Percentiles rank a stretch among this genome's conserved stretches.
These are phyloP conservation scores for Pouteria glomerata DNA, from an alignment of 148 eudicot genomes.

Conservation along the genomic window DNA sequence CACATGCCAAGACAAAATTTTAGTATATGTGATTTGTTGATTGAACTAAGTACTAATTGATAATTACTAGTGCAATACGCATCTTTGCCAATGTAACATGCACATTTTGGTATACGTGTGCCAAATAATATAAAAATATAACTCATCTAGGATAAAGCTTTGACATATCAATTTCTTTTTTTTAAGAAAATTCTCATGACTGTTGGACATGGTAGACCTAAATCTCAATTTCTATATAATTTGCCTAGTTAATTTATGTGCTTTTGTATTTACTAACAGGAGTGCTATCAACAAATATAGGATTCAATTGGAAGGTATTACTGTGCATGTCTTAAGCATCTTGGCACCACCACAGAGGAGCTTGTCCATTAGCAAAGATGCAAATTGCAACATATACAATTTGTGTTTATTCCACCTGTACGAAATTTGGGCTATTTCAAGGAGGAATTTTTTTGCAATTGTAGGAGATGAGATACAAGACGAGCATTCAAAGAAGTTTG, in stretches of 20 bases:
- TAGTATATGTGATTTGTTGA: not conserved
- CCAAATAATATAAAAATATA: not conserved
- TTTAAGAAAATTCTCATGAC: not conserved
- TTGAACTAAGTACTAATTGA: no score
- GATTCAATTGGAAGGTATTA: slow-evolving; percentile 74
- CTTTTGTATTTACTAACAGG: not conserved
- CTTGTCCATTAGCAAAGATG: slow-evolving; percentile 55
- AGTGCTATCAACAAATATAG: slow-evolving; percentile 23
- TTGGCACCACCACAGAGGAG: slow-evolving; percentile 84
- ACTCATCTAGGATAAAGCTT: not conserved
- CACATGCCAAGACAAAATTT: no score
- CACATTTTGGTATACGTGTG: no score
- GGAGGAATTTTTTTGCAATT: no score
- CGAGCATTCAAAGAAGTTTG: no score
- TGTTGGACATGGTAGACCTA: not conserved
- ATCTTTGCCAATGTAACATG: not conserved
- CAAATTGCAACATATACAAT: no score
- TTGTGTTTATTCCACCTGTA: no score
- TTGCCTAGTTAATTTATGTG: not conserved
- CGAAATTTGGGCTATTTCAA: no score
- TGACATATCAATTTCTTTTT: not conserved
- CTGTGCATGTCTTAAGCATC: slow-evolving; percentile 59
- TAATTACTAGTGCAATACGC: not conserved
- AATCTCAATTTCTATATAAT: not conserved
- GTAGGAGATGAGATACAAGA: no score